phyloP scores from a whole-genome alignment of 306 rosid species.

The Arachis hypogaea region DNA sequence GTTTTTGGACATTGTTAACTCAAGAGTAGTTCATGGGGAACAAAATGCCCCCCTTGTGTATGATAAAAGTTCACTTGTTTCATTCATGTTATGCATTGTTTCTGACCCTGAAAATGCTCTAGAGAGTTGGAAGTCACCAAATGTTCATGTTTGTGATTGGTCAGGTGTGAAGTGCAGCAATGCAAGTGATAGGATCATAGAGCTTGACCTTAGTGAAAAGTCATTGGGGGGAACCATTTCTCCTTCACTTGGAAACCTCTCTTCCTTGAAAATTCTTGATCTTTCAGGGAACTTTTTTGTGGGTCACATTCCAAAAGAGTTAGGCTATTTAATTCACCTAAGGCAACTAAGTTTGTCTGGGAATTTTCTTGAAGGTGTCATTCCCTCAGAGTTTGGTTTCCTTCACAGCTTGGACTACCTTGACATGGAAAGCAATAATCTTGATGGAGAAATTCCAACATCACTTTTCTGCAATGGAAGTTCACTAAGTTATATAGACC shows the following conservation, averaged over 20 bases:
- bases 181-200: conserved; percentile 55
- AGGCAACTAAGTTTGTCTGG: conserved; percentile 64
- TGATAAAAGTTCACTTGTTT: conserved; percentile 60
- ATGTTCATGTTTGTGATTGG: conserved; percentile 72
- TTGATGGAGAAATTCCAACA: conserved; percentile 66
- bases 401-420: conserved; percentile 69
- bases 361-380: conserved; percentile 63
- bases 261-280: conserved; percentile 74
- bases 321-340: conserved; percentile 62
- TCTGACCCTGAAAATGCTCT: conserved; percentile 67
- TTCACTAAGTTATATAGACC: conserved; percentile 71
- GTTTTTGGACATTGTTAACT: conserved; percentile 38
- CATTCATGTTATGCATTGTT: conserved; percentile 71
- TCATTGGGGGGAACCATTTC: conserved; percentile 73
- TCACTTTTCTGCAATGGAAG: conserved; percentile 76
- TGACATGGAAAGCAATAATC: conserved; percentile 72
- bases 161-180: conserved; percentile 75
- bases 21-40: conserved; percentile 32
- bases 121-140: conserved; percentile 57
- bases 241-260: conserved; percentile 67
- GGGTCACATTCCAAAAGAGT: conserved; percentile 73
- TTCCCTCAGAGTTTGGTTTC: conserved; percentile 66
- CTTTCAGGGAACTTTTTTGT: conserved; percentile 69
- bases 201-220: conserved; percentile 76
- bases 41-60: conserved; percentile 43